A percentile compares a stretch with the other conserved stretches of the same genome.
Evolutionary conservation across 352 stramenopile species (phyloP).

Genomic region (Phytophthora tubulina): DNA sequence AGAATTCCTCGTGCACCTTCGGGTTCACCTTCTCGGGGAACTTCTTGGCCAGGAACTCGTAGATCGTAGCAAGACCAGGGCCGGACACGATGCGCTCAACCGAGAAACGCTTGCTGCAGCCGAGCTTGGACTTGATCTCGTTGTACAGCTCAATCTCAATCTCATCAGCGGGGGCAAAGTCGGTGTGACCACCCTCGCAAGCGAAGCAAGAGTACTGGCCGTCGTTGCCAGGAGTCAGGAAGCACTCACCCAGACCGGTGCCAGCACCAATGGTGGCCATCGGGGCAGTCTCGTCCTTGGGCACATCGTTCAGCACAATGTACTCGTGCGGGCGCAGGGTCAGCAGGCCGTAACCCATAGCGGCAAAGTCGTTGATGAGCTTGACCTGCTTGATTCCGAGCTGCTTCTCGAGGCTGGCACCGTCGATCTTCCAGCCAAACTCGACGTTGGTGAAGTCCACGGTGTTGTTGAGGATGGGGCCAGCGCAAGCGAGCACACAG

Average conservation of each 20-base stretch:
- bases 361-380: constrained; percentile 97
- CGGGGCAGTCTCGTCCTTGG: constrained; percentile 73
- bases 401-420: constrained; percentile 67
- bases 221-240: constrained; percentile 88
- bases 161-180: constrained; percentile 92
- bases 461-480: constrained; percentile 80
- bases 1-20: constrained; percentile 76
- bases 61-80: constrained; percentile 94
- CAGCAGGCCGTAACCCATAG: constrained; percentile 96
- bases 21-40: constrained; percentile 87
- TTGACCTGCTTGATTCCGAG: constrained; percentile 85
- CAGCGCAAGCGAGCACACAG: constrained; percentile 77
- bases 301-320: constrained; percentile 84
- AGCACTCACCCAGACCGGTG: constrained; percentile 97
- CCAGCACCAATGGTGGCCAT: constrained; percentile 96
- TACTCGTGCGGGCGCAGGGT: constrained; percentile 93
- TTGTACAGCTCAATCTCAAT: constrained; percentile 90
- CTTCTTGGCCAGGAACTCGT: constrained; percentile 95
- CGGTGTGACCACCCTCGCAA: constrained; percentile 95
- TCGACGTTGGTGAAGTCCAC: constrained; percentile 94
- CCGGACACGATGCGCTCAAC: constrained; percentile 96
- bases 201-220: constrained; percentile 93
- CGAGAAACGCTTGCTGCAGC: constrained; percentile 88
- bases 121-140: constrained; percentile 79
- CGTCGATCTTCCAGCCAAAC: constrained; percentile 90